Percentiles rank a stretch among this genome's conserved stretches.
Conservation (phyloP, 768 basidiomycete genomes). For the Russula lepida region DNA sequence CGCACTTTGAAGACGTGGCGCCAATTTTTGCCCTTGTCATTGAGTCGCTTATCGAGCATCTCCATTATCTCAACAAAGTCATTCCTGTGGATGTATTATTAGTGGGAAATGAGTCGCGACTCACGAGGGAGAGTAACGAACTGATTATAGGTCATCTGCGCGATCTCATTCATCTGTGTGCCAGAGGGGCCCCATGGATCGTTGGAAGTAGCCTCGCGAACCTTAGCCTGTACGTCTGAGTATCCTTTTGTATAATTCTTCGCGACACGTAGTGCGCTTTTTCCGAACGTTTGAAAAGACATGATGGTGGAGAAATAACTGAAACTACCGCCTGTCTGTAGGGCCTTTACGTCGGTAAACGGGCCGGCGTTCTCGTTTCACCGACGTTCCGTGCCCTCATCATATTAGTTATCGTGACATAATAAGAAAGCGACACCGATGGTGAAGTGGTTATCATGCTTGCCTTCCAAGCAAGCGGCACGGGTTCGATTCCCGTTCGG, state of each 20-base stretch:
- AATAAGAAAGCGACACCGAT: constrained; percentile 14
- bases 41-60: constrained; percentile 96
- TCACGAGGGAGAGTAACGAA: constrained; percentile 33
- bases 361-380: not conserved
- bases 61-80: constrained; percentile 99
- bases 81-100: constrained; percentile 39
- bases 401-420: not conserved
- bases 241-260: constrained; percentile 97
- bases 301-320: constrained; percentile 21
- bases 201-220: constrained; percentile 93
- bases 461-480: constrained; percentile 32
- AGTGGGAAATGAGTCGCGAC: not conserved
- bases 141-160: constrained; percentile 96
- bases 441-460: constrained; percentile 31
- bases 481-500: constrained; percentile 28
- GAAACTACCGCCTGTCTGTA: too few relatives aligned
- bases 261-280: constrained; percentile 76
- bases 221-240: constrained; percentile 91
- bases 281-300: constrained; percentile 74
- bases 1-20: constrained; percentile 95
- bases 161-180: constrained; percentile 98
- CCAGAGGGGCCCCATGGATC: constrained; percentile 98
- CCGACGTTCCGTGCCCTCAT: not conserved
- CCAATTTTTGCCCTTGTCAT: constrained; percentile 99
- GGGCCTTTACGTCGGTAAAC: too few relatives aligned